These are phyloP conservation scores for Daldinia grandis DNA, from an alignment of 495 filamentous ascomycete species.

Conservation along the genomic window DNA sequence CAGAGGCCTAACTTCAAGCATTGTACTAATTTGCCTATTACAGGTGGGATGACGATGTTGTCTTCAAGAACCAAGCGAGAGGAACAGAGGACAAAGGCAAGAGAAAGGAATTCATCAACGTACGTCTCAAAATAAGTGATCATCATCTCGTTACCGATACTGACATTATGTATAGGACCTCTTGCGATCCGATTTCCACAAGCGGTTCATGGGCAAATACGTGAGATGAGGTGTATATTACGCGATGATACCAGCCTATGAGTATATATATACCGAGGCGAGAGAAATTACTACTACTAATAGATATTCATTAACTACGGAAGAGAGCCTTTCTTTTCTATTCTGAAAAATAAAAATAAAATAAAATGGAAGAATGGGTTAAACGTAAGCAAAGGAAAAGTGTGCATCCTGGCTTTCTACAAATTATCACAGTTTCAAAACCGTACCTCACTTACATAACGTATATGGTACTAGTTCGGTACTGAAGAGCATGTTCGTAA, in stretches of 20 bases:
- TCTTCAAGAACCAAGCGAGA: slow-evolving; percentile 98
- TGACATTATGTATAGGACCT: slow-evolving; percentile 69
- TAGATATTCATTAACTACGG: not conserved
- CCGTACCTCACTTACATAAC: too few species aligned
- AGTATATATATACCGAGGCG: not conserved
- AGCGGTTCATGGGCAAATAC: slow-evolving; percentile 89
- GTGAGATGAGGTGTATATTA: slow-evolving; percentile 51
- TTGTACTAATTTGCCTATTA: slow-evolving; percentile 50
- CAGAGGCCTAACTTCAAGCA: too few species aligned
- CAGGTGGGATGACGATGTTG: slow-evolving; percentile 98
- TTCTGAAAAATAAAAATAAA: too few species aligned
- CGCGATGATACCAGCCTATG: not conserved
- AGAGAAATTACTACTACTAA: not conserved
- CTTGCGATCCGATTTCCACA: slow-evolving; percentile 95
- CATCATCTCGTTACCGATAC: slow-evolving; percentile 10
- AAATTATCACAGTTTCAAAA: too few species aligned
- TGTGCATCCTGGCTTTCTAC: too few species aligned
- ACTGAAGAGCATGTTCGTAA: too few species aligned
- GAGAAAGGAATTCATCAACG: slow-evolving; percentile 96
- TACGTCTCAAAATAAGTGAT: slow-evolving; percentile 55
- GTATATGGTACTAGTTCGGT: too few species aligned
- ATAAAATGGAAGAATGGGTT: too few species aligned
- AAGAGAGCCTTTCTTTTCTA: not conserved
- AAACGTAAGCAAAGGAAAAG: too few species aligned
- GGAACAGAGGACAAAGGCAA: slow-evolving; percentile 91